phyloP scores from a whole-genome alignment of 2,329 filamentous ascomycete species.

The Coniochaeta prunicola region DNA sequence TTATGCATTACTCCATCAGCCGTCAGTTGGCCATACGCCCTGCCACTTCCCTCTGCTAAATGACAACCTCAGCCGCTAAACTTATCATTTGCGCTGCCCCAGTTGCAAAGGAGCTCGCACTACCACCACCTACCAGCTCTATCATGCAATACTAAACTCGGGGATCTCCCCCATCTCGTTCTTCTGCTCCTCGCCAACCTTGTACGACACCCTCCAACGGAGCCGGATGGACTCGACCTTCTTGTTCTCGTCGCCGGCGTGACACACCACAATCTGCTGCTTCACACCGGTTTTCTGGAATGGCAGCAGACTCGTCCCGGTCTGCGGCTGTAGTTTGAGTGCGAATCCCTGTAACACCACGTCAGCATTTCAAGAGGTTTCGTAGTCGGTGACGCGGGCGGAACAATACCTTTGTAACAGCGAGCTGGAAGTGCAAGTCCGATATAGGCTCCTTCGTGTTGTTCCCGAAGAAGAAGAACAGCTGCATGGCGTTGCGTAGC shows the following conservation, averaged over 20 bases:
- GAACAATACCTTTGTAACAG: slow-evolving; percentile 75
- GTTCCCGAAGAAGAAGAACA: slow-evolving; percentile 81
- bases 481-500: slow-evolving; percentile 49
- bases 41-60: neutral
- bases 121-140: too few species aligned
- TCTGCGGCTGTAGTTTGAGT: slow-evolving; percentile 78
- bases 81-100: neutral
- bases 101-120: too few species aligned
- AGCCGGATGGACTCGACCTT: slow-evolving; percentile 80
- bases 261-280: slow-evolving; percentile 69
- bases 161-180: slow-evolving; percentile 82
- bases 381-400: neutral
- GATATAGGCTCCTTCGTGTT: slow-evolving; percentile 62
- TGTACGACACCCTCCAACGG: slow-evolving; percentile 81
- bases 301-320: slow-evolving; percentile 66
- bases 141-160: slow-evolving; percentile 61
- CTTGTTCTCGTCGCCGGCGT: slow-evolving; percentile 58
- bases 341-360: slow-evolving; percentile 58
- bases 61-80: neutral
- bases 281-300: slow-evolving; percentile 69
- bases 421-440: slow-evolving; percentile 83
- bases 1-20: too few species aligned
- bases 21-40: neutral
- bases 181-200: slow-evolving; percentile 55
- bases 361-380: slow-evolving; percentile 8